These are phyloP conservation scores for Colletotrichum salicis DNA, from an alignment of 2,329 filamentous ascomycete species.

Conservation along the genomic window DNA sequence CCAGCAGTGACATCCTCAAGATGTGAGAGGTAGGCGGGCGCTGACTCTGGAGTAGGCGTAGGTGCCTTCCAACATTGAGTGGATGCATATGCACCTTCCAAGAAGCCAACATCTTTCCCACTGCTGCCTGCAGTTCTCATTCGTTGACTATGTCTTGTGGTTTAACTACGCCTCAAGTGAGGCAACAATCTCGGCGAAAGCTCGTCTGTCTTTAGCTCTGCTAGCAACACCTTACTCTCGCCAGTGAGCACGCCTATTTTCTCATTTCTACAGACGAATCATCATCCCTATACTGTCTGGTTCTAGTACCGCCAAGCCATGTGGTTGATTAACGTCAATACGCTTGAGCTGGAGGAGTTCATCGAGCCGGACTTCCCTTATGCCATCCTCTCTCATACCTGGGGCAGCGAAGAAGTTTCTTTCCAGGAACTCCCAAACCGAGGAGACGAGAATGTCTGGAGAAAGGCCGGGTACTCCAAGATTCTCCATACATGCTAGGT, in stretches of 20 bases:
- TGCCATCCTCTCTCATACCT: slow-evolving; percentile 38
- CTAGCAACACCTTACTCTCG: neutral
- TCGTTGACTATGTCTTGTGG: neutral
- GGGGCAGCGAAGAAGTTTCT: slow-evolving; percentile 32
- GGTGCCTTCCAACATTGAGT: neutral
- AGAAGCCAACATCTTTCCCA: neutral
- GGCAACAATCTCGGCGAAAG: neutral
- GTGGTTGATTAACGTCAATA: slow-evolving; percentile 22
- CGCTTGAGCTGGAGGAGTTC: slow-evolving; percentile 1
- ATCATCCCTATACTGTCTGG: too few relatives aligned
- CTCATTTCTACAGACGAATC: neutral
- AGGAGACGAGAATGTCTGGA: neutral
- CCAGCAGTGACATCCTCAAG: neutral
- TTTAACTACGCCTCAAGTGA: neutral
- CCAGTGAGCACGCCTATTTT: neutral
- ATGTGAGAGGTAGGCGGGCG: neutral
- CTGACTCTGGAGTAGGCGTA: neutral
- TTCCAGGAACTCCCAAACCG: neutral
- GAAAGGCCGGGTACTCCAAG: neutral
- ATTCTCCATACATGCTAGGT: neutral
- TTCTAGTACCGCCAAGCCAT: neutral
- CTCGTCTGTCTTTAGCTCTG: neutral
- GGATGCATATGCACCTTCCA: neutral
- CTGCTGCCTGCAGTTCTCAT: neutral
- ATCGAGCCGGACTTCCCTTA: slow-evolving; percentile 25